Conservation (phyloP, 225 moss, liverwort and hornwort genomes). For the Marchantia polymorpha region DNA sequence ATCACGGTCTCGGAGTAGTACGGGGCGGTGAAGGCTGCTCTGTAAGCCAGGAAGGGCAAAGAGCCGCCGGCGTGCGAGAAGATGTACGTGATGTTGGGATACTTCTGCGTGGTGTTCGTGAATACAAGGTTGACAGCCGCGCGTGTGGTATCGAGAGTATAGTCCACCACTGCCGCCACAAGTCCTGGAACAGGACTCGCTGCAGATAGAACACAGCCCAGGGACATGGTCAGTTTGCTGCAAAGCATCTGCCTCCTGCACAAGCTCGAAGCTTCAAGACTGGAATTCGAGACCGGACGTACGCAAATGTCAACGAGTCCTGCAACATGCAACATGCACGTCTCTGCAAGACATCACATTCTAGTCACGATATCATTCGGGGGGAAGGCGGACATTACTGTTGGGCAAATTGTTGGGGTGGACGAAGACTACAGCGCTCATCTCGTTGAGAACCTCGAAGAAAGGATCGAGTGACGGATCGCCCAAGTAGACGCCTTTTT, state of each 20-base stretch:
- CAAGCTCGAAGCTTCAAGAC: too few relatives aligned
- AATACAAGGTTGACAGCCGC: slow-evolving; percentile 11
- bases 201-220: not conserved
- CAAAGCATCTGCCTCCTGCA: too few relatives aligned
- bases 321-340: too few relatives aligned
- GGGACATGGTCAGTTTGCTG: too few relatives aligned
- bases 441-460: not conserved
- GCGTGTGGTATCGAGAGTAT: not conserved
- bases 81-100: not conserved
- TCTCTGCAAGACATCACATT: too few relatives aligned
- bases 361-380: too few relatives aligned
- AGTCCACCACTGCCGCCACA: not conserved
- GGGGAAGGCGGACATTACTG: not conserved
- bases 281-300: too few relatives aligned
- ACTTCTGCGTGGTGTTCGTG: slow-evolving; percentile 9
- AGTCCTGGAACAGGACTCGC: not conserved
- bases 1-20: not conserved
- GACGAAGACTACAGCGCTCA: slow-evolving; percentile 4
- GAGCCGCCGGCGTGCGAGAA: not conserved
- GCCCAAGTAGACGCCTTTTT: slow-evolving; percentile 4
- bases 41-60: slow-evolving; percentile 2
- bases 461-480: slow-evolving; percentile 13
- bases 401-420: slow-evolving; percentile 3
- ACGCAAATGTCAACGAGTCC: too few relatives aligned
- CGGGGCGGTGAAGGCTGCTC: not conserved